Conservation (phyloP, 2,329 filamentous ascomycete species). For the Colletotrichum ledebouriae region DNA sequence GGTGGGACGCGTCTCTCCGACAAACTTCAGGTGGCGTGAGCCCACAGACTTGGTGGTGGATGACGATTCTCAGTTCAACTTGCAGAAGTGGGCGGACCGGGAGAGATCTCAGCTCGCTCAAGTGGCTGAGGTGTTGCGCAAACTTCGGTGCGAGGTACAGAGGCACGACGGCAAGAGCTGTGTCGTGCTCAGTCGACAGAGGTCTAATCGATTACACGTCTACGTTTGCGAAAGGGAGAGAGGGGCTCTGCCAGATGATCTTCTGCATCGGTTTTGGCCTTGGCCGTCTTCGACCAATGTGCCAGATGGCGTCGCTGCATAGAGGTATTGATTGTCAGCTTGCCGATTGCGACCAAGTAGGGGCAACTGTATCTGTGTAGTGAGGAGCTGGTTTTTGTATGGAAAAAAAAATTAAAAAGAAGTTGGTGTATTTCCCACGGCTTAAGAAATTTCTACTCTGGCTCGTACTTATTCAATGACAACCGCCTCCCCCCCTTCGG, state of each 20-base stretch:
- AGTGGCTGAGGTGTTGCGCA: not conserved
- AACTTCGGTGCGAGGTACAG: not conserved
- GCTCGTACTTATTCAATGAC: too few relatives aligned
- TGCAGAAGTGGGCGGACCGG: not conserved
- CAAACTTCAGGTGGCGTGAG: not conserved
- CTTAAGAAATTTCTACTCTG: too few relatives aligned
- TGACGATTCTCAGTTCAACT: not conserved
- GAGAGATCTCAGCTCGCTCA: not conserved
- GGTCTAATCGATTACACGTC: not conserved
- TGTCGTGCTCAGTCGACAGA: not conserved
- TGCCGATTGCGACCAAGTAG: too few relatives aligned
- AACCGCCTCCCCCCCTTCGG: too few relatives aligned
- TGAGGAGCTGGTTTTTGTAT: too few relatives aligned
- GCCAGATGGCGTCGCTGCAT: not conserved
- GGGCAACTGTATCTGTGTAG: too few relatives aligned
- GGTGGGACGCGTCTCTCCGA: not conserved
- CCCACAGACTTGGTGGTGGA: not conserved
- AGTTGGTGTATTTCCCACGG: too few relatives aligned
- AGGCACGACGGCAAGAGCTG: not conserved
- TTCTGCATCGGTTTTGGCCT: slow-evolving; percentile 2
- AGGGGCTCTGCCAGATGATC: not conserved
- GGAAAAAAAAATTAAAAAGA: too few relatives aligned
- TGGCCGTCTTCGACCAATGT: too few relatives aligned
- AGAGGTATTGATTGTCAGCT: not conserved
- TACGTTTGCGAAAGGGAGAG: not conserved